Percentiles rank a stretch among this genome's conserved stretches.
Evolutionary conservation across 495 filamentous ascomycete genomes (phyloP).

Genomic region (Annulohypoxylon moriforme): DNA sequence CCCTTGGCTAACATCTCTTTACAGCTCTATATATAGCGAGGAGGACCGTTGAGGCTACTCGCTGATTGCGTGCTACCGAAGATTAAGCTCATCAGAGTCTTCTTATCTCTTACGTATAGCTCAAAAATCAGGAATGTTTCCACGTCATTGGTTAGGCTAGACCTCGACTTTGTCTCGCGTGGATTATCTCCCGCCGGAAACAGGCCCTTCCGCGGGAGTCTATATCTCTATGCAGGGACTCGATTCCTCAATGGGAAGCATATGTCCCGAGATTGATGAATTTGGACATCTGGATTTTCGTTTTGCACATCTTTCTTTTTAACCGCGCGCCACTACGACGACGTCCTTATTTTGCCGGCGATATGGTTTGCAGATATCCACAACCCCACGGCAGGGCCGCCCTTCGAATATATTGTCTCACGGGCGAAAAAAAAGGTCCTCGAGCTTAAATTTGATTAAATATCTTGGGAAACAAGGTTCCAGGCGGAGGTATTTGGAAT

Average conservation of each 20-base stretch:
- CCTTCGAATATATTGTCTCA: slow-evolving; percentile 39
- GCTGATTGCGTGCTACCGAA: slow-evolving; percentile 20
- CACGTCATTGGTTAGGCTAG: slow-evolving; percentile 18
- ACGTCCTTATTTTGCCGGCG: slow-evolving; percentile 35
- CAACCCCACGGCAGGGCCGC: slow-evolving; percentile 30
- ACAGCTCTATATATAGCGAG: slow-evolving; percentile 7
- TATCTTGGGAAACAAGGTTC: slow-evolving; percentile 22
- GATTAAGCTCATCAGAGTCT: slow-evolving; percentile 21
- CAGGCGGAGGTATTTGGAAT: slow-evolving; percentile 39
- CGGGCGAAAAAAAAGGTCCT: slow-evolving; percentile 20
- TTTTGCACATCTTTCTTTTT: slow-evolving; percentile 27
- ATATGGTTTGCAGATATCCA: slow-evolving; percentile 30
- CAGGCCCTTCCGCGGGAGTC: slow-evolving; percentile 33
- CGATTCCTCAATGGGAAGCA: slow-evolving; percentile 6
- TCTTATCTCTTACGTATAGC: slow-evolving; percentile 8
- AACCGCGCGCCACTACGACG: slow-evolving; percentile 32
- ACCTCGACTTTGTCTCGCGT: slow-evolving; percentile 25
- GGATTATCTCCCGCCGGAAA: slow-evolving; percentile 40
- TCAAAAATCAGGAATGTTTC: slow-evolving; percentile 26
- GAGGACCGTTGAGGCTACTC: not conserved
- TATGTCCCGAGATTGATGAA: slow-evolving; percentile 27
- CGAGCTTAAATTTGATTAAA: slow-evolving; percentile 30
- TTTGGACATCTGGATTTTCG: slow-evolving; percentile 23
- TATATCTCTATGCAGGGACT: slow-evolving; percentile 35
- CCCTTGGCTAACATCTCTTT: slow-evolving; percentile 11